A percentile compares a stretch with the other conserved stretches of the same genome.
phyloP scores from a whole-genome alignment of 78 protist species.

The Pigoraptor vietnamica region DNA sequence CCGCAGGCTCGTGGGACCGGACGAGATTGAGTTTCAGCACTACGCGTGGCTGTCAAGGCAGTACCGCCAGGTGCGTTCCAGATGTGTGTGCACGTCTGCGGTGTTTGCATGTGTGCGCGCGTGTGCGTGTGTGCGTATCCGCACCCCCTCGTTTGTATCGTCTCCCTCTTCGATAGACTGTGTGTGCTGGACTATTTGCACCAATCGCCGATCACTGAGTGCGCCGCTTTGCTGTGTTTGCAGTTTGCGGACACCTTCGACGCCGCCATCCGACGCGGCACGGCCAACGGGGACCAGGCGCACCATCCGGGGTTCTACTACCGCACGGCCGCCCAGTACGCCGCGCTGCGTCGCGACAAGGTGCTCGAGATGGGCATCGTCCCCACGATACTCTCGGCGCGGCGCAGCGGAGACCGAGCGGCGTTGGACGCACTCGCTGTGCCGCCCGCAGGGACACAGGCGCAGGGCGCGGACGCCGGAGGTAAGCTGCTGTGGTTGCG shows the following conservation, averaged over 20 bases:
- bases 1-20: neutral
- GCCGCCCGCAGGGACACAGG: neutral
- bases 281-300: neutral
- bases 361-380: neutral
- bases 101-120: neutral
- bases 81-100: neutral
- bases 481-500: too few relatives aligned
- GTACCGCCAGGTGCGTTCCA: neutral
- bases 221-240: too few relatives aligned
- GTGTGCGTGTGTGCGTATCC: neutral
- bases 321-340: neutral
- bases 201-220: too few relatives aligned
- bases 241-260: neutral
- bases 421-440: neutral
- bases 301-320: conserved; percentile 5
- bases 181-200: too few relatives aligned
- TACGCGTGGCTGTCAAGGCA: neutral
- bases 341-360: neutral
- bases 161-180: neutral
- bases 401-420: neutral
- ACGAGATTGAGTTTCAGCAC: neutral
- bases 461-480: neutral
- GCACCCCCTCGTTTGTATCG: neutral
- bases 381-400: neutral
- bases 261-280: neutral